phyloP scores from a whole-genome alignment of 2,329 filamentous ascomycete genomes.

The Intubia oerlemansii region DNA sequence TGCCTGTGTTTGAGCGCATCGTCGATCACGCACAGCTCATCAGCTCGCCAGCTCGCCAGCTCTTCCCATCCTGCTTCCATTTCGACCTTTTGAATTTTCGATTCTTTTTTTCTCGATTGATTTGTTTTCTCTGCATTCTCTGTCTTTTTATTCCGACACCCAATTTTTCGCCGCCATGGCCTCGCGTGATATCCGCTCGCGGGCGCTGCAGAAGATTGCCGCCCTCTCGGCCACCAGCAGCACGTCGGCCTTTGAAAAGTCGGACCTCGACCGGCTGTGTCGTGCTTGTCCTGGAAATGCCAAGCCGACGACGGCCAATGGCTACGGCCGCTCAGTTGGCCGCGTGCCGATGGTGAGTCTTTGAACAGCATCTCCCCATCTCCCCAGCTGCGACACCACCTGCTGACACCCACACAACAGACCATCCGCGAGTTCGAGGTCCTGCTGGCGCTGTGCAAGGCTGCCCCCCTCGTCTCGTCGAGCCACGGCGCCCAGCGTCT shows the following conservation, averaged over 20 bases:
- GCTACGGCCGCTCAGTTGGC: constrained; percentile 19
- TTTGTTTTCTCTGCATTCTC: no score
- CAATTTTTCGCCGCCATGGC: constrained; percentile 15
- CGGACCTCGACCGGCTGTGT: constrained; percentile 41
- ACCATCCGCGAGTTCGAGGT: constrained; percentile 82
- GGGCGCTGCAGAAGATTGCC: constrained; percentile 44
- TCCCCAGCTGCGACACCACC: no score
- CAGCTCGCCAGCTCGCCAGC: no score
- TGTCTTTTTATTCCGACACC: no score
- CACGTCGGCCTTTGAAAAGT: constrained; percentile 32
- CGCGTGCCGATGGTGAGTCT: constrained; percentile 42
- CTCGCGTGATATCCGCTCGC: constrained; percentile 35
- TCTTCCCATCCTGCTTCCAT: no score
- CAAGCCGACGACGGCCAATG: constrained; percentile 26
- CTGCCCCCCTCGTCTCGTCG: constrained; percentile 53
- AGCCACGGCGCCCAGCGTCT: constrained; percentile 57
- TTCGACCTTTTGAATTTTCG: no score
- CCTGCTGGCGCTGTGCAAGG: constrained; percentile 75
- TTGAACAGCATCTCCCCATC: constrained; percentile 14
- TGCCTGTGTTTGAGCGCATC: no score
- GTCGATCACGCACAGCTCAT: no score
- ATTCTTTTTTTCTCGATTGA: no score
- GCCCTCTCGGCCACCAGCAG: constrained; percentile 35
- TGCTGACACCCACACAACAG: no score
- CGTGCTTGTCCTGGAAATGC: constrained; percentile 29